Percentiles rank a stretch among this genome's conserved stretches.
Evolutionary conservation across 2,329 filamentous ascomycete species (phyloP).

Genomic region (Cladosporium velox): DNA sequence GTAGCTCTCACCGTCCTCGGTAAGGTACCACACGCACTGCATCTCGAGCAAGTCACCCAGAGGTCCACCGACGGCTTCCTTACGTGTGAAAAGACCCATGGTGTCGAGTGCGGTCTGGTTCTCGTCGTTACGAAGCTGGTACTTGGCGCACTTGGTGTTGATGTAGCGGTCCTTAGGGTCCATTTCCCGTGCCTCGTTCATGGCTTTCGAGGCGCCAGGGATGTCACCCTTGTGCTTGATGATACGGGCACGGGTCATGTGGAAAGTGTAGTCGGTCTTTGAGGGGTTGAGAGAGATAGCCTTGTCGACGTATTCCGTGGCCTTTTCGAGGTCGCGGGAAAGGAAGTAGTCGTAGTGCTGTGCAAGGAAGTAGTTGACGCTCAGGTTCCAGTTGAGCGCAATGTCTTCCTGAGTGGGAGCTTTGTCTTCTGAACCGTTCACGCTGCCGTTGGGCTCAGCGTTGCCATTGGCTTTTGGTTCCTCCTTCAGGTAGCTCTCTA

Average conservation of each 20-base stretch:
- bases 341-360: conserved; percentile 95
- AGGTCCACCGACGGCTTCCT: conserved; percentile 84
- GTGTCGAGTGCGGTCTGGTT: conserved; percentile 83
- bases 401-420: conserved; percentile 51
- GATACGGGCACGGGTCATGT: conserved; percentile 94
- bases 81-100: conserved; percentile 90
- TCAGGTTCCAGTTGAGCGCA: conserved; percentile 66
- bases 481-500: conserved; percentile 69
- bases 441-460: conserved; percentile 34
- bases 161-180: conserved; percentile 94
- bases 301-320: conserved; percentile 78
- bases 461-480: conserved; percentile 33
- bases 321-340: conserved; percentile 80
- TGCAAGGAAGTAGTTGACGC: conserved; percentile 87
- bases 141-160: conserved; percentile 97
- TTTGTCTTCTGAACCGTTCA: conserved; percentile 48
- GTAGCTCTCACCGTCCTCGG: conserved; percentile 90
- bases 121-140: conserved; percentile 89
- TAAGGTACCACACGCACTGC: conserved; percentile 97
- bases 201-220: conserved; percentile 76
- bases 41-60: conserved; percentile 92
- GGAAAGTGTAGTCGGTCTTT: conserved; percentile 86
- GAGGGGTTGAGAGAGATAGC: conserved; percentile 77
- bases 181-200: conserved; percentile 82
- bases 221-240: conserved; percentile 85